Evolutionary conservation across 352 stramenopile species (phyloP).

Genomic region (Pythium insidiosum): DNA sequence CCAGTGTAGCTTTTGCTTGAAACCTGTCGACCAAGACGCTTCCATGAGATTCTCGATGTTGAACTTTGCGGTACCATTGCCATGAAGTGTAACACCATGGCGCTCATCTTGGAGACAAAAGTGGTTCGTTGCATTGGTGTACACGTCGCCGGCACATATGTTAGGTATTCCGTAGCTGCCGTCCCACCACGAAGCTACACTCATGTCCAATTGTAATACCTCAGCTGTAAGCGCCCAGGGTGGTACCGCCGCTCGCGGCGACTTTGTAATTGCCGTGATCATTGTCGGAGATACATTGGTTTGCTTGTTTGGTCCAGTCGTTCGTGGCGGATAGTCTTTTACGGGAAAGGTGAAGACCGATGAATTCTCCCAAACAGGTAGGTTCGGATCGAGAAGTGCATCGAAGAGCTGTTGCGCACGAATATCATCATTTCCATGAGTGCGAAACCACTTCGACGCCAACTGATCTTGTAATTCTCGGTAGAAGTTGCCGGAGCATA

Average conservation of each 20-base stretch:
- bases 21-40: conserved; percentile 32
- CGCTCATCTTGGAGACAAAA: conserved; percentile 51
- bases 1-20: conserved; percentile 41
- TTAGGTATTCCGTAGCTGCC: conserved; percentile 58
- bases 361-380: conserved; percentile 19
- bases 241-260: conserved; percentile 35
- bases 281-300: conserved; percentile 14
- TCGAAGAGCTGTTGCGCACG: conserved; percentile 37
- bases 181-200: conserved; percentile 78
- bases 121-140: conserved; percentile 19
- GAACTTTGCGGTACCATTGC: conserved; percentile 44
- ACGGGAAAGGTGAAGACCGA: conserved; percentile 15
- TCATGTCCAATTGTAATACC: conserved; percentile 48
- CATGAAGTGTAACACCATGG: conserved; percentile 26
- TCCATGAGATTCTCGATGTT: conserved; percentile 77
- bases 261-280: conserved; percentile 51
- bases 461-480: conserved; percentile 26
- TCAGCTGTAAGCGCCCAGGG: conserved; percentile 60
- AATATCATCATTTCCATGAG: too few relatives aligned
- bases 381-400: conserved; percentile 30
- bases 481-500: conserved; percentile 75
- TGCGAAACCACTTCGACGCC: too few relatives aligned
- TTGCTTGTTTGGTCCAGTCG: too few relatives aligned
- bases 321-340: too few relatives aligned
- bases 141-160: conserved; percentile 67